Evolutionary conservation across 768 basidiomycete species (phyloP), one percentile per base, ranked within the genome.

Genomic region (Tephrocybe sp.): DNA sequence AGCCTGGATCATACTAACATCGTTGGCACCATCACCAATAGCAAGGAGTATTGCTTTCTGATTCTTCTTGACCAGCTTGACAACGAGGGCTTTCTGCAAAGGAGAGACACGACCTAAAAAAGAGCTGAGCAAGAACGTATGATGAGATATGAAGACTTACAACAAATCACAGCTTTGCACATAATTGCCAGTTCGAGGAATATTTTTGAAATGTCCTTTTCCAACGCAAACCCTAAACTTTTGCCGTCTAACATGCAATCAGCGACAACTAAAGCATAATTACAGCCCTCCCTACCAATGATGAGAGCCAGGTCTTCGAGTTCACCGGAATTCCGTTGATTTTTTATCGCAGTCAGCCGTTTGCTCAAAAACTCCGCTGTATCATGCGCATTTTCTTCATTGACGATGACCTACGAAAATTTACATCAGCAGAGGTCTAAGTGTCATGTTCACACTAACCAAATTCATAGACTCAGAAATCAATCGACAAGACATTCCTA

Each of bases 381-480:
- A 25, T 82, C 92, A 38, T 80, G 79, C 9, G 85, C 77, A 19
- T 75, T 91, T 49, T 88, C 86, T 61, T 97, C 94, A 57, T 99
- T 99, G 42, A 98, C 86, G 47, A 95, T 90, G 51, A 97, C 88
- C 93, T 97, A 58, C 56, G 19, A 15, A 45, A 52, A 36, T 27
- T 45, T 9, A 25, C 25, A 16, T 33, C 41, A 40, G n/a, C 16
- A 19, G 29, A 37, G 10, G 10, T 12, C 23, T 15, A 27, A n/a
- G 13, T 7, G 19, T 3, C 22, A 27, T 30, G n/a, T 29, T 12
- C 18, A n/a, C 22, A 65, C 79, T 22, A 55, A 94, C 95, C 74
- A 99, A 59, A 64, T 97, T 97, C 97, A 98, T 99, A 8, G 91
- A 94, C 69, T 99, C 97, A 4, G 93, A 92, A 43, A 99, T 98